Evolutionary conservation across 2,329 filamentous ascomycete species (phyloP).

Genomic region (Fusarium keratoplasticum): DNA sequence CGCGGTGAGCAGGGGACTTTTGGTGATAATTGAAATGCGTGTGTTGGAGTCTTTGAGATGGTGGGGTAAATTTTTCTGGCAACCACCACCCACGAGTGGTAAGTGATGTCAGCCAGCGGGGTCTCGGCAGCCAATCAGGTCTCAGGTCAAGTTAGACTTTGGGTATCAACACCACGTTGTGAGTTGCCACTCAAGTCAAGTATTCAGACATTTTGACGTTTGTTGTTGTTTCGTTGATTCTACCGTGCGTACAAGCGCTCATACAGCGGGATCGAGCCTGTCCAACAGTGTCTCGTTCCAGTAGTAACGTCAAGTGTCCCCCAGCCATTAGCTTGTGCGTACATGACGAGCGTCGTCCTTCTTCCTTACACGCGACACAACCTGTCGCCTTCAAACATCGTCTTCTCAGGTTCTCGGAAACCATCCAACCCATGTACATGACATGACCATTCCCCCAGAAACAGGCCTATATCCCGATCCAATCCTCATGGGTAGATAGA

Average conservation of each 20-base stretch:
- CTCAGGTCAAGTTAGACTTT: not conserved
- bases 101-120: constrained; percentile 49
- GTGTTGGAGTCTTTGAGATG: constrained; percentile 43
- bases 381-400: constrained; percentile 6
- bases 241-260: constrained; percentile 24
- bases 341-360: constrained; percentile 23
- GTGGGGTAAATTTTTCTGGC: constrained; percentile 56
- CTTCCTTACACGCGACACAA: constrained; percentile 21
- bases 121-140: constrained; percentile 21
- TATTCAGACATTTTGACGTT: not conserved
- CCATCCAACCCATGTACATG: constrained; percentile 37
- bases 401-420: constrained; percentile 23
- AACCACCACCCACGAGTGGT: constrained; percentile 15
- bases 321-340: constrained; percentile 19
- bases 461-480: constrained; percentile 37
- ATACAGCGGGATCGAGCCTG: constrained; percentile 4
- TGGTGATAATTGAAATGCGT: constrained; percentile 42
- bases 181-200: not conserved
- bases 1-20: constrained; percentile 29
- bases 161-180: not conserved
- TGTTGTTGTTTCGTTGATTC: constrained; percentile 21
- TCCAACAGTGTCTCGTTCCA: constrained; percentile 6
- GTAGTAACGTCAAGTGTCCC: constrained; percentile 15
- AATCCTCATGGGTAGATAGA: constrained; percentile 24
- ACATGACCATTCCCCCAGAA: constrained; percentile 19